Base-by-base conservation (phyloP, 352 stramenopile species). In the Blastocystis sp. region DNA sequence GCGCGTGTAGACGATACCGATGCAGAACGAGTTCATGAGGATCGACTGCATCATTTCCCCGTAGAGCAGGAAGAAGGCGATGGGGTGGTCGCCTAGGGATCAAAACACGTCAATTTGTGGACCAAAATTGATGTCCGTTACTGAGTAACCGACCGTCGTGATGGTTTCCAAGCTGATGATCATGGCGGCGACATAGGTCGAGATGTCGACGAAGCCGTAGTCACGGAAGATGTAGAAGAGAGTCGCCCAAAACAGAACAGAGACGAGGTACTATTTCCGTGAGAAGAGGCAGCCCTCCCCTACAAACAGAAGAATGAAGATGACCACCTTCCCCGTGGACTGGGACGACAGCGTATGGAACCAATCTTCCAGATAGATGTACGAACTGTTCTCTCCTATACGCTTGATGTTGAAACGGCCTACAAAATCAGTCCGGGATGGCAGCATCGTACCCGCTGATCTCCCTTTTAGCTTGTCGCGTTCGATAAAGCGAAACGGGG, bases 51-150 rank as follows among this genome's bases (percentile, higher is more conserved):
- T 77, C 65, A 77, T 77, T n/a, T 87, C 62, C 11, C 62, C 60
- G 71, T 77, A 87, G 21, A 87, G 45, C n/a, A 87, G 77, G 21
- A 87, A 54, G 63, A 87, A 87, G 3, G 77, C 77, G 24, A 87
- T 64, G 24, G 62, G 21, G 21, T 87, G 77, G 42, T 77, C 77
- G 19, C 69, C 54, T 78, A 28, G 2, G n/a, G 21, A 6, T 78
- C 10, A 78, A 4, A 1, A 57, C 10, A 3, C 1, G 11, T 17
- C 10, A 11, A 6, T 48, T 48, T 48, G 43, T 24, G 54, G 24
- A 78, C 65, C 77, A 78, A 87, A 87, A 17, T 54, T 87, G 43
- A 87, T 87, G n/a, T 87, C 77, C 10, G 59, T 78, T 9, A 87
- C 77, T 3, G 77, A 77, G 42, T 87, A 87, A 0, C 77, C 77